Evolutionary conservation across 371 early-diverging fungal genomes (phyloP).

Genomic region (Mortierella sp.): DNA sequence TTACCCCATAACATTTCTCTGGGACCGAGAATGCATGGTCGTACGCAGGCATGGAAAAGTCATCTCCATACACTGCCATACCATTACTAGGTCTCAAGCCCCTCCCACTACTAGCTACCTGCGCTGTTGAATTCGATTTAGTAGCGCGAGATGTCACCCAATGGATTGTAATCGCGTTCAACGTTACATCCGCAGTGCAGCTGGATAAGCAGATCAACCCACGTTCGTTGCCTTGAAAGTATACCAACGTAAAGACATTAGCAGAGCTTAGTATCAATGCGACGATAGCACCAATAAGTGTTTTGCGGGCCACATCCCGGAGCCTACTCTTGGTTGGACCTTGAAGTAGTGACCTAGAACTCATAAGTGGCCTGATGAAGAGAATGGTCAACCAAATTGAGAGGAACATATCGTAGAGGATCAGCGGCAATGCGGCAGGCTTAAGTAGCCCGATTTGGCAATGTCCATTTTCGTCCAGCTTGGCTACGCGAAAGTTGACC

Average conservation of each 20-base stretch:
- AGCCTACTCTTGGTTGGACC: slow-evolving; percentile 57
- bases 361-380: slow-evolving; percentile 61
- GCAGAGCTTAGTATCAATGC: slow-evolving; percentile 58
- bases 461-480: slow-evolving; percentile 44
- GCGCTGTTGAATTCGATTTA: neutral
- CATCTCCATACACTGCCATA: neutral
- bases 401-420: slow-evolving; percentile 63
- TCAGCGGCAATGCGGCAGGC: slow-evolving; percentile 57
- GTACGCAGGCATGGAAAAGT: neutral
- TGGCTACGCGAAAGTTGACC: slow-evolving; percentile 54
- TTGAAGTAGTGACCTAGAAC: slow-evolving; percentile 46
- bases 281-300: slow-evolving; percentile 58
- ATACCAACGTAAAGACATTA: slow-evolving; percentile 60
- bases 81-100: neutral
- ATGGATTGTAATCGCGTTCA: slow-evolving; percentile 50
- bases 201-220: slow-evolving; percentile 42
- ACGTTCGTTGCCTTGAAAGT: slow-evolving; percentile 59
- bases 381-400: slow-evolving; percentile 55
- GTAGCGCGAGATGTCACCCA: slow-evolving; percentile 32
- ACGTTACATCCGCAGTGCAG: slow-evolving; percentile 41
- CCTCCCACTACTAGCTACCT: neutral
- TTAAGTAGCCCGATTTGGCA: slow-evolving; percentile 62
- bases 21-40: neutral
- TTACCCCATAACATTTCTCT: neutral
- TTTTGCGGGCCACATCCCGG: slow-evolving; percentile 64